These are phyloP conservation scores for Sclerotinia spermophila DNA, from an alignment of 2,329 filamentous ascomycete genomes.

Conservation along the genomic window DNA sequence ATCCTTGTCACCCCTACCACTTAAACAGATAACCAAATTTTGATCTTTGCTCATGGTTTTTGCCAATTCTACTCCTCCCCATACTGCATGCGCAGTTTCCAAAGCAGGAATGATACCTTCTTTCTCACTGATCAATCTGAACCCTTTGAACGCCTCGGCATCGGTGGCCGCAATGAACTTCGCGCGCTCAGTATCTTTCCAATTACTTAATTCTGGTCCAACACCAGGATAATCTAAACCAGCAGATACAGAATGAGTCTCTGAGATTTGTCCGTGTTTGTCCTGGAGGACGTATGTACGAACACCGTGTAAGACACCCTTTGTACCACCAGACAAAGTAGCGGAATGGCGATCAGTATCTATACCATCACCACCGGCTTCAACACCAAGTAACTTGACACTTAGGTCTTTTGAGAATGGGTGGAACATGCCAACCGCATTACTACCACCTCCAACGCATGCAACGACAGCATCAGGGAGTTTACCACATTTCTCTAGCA, in stretches of 20 bases:
- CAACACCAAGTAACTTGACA: conserved; percentile 88
- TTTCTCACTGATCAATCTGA: conserved; percentile 77
- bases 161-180: conserved; percentile 91
- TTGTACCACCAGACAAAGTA: conserved; percentile 78
- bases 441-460: conserved; percentile 92
- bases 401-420: conserved; percentile 82
- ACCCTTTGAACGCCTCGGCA: conserved; percentile 82
- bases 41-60: conserved; percentile 87
- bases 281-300: conserved; percentile 94
- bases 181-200: conserved; percentile 88
- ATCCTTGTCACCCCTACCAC: conserved; percentile 94
- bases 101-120: conserved; percentile 97
- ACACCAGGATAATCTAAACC: conserved; percentile 97
- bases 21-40: conserved; percentile 91
- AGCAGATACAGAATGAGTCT: conserved; percentile 95
- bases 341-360: conserved; percentile 84
- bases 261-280: conserved; percentile 84
- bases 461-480: conserved; percentile 94
- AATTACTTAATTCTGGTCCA: conserved; percentile 83
- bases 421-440: conserved; percentile 97
- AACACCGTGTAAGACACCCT: conserved; percentile 93
- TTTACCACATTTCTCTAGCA: conserved; percentile 78
- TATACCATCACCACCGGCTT: conserved; percentile 90
- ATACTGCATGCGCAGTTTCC: conserved; percentile 91
- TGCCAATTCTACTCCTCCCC: conserved; percentile 80